Percentiles rank a stretch among this genome's conserved stretches.
phyloP scores from a whole-genome alignment of 1,284 basidiomycete genomes.

The Naganishia sp. region DNA sequence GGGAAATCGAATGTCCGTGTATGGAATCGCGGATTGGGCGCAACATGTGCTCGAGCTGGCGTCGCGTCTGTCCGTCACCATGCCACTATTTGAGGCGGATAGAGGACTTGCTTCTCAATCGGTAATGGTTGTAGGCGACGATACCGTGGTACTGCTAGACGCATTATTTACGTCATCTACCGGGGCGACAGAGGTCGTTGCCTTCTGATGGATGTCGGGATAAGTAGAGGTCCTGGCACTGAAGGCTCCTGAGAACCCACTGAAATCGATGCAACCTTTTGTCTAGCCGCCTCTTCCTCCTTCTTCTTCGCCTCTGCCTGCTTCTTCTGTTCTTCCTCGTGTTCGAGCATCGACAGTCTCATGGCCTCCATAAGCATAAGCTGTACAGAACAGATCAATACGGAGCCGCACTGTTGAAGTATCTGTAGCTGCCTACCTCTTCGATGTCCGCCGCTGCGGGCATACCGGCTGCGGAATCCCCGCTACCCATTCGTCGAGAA shows the following conservation, averaged over 20 bases:
- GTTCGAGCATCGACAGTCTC: slow-evolving; percentile 89
- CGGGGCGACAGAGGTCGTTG: slow-evolving; percentile 4
- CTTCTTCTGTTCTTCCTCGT: slow-evolving; percentile 60
- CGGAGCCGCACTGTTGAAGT: not conserved
- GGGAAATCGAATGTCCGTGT: not conserved
- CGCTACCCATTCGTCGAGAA: slow-evolving; percentile 55
- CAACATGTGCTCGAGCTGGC: too few species aligned
- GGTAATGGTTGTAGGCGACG: not conserved
- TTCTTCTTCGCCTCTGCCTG: slow-evolving; percentile 39
- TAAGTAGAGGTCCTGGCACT: not conserved
- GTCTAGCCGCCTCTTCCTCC: slow-evolving; percentile 20
- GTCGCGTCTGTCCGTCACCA: too few species aligned
- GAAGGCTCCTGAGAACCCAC: not conserved
- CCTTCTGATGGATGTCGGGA: not conserved
- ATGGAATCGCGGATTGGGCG: too few species aligned
- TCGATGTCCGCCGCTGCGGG: slow-evolving; percentile 63
- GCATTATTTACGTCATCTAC: slow-evolving; percentile 1
- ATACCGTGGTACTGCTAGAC: not conserved
- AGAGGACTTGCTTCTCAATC: not conserved
- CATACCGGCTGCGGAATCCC: slow-evolving; percentile 63
- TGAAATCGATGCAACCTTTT: slow-evolving; percentile 1
- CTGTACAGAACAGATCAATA: slow-evolving; percentile 55
- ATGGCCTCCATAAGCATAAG: slow-evolving; percentile 99
- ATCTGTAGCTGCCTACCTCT: slow-evolving; percentile 60
- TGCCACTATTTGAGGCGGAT: too few species aligned